Base-by-base conservation (phyloP, 2,329 filamentous ascomycete species). In the Plenodomus tracheiphilus region DNA sequence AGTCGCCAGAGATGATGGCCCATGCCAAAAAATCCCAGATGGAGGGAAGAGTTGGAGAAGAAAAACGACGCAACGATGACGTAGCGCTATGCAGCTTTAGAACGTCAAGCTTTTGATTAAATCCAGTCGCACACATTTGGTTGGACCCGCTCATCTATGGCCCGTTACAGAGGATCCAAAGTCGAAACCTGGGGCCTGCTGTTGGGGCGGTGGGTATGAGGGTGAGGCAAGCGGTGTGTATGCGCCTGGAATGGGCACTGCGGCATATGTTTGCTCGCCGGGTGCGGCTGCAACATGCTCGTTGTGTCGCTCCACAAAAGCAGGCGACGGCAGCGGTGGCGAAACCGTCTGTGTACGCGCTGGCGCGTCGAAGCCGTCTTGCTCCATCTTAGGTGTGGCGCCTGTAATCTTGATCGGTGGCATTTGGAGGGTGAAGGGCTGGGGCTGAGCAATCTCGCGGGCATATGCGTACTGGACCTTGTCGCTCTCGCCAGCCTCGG, bases 161-260 rank as follows among this genome's bases (percentile, higher is more conserved):
- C 61, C 51, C 5, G 59, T 54, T 20, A 68, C 67, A 18, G 51
- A 49, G n/a, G 66, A 60, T 6, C 72, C 72, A 48, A 74, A 74
- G 53, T 74, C 71, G 40, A 74, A 74, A 25, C 70, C 69, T 46
- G 58, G 46, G 17, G 54, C 39, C 46, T 47, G 38, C 42, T 58
- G 60, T 18, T 57, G 58, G 35, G 56, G 61, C 28, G 71, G 68
- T 38, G 71, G 71, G 58, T 77, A 75, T 20, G 65, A 68, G 18
- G 77, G 76, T 43, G 71, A 76, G 47, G 69, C 64, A 39, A 78
- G 66, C 6, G 78, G 75, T 46, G 73, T 77, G 68, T 97, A 97
- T 0, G 91, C 89, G 5, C 88, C 89, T 0, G 93, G 93, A 51
- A 97, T 96, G 0, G 92, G 90, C 25, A 97, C 93, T 18, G 87